Conservation (phyloP, 2,329 filamentous ascomycete genomes). For the Trichoderma sp. region DNA sequence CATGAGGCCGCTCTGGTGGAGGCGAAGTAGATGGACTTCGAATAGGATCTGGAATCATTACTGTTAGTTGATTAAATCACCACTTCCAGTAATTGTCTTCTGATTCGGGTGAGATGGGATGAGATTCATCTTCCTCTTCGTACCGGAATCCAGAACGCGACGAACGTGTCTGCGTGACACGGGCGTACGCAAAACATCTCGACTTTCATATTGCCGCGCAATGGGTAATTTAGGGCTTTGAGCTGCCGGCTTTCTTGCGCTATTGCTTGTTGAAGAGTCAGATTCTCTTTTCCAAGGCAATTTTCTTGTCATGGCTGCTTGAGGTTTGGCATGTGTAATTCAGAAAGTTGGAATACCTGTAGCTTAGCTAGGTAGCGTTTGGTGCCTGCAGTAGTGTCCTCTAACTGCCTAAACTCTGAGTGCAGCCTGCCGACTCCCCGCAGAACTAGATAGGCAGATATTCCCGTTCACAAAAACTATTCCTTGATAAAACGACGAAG, state of each 20-base stretch:
- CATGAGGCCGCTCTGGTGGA: conserved; percentile 45
- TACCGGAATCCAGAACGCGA: conserved; percentile 27
- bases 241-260: not conserved
- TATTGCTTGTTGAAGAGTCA: not conserved
- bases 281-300: conserved; percentile 9
- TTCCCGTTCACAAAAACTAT: not conserved
- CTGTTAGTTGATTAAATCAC: not conserved
- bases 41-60: conserved; percentile 22
- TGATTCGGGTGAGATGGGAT: not conserved
- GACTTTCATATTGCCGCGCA: not conserved
- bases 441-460: not conserved
- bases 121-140: not conserved
- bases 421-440: not conserved
- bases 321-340: not conserved
- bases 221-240: not conserved
- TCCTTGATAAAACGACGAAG: not conserved
- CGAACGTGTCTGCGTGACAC: conserved; percentile 4
- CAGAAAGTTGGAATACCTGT: no score
- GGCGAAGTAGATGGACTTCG: conserved; percentile 51
- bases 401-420: not conserved
- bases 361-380: not conserved
- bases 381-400: not conserved
- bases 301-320: conserved; percentile 12
- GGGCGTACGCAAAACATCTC: not conserved
- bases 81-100: not conserved